Evolutionary conservation across 768 basidiomycete genomes (phyloP), one percentile per base, ranked within the genome.

Genomic region (Scleroderma citrinum): DNA sequence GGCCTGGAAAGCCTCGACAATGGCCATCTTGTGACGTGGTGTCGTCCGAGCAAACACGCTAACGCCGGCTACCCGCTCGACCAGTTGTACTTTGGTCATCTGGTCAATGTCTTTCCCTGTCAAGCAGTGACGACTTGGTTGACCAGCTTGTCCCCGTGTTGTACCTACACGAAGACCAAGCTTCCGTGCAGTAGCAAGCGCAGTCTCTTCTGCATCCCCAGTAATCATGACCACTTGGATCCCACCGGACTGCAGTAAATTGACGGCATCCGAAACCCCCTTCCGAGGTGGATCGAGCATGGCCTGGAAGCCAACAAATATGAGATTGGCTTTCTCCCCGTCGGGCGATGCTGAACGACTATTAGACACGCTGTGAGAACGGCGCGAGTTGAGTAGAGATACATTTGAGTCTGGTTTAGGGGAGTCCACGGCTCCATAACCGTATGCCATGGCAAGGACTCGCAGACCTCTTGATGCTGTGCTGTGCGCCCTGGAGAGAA

Each of bases 171-270:
- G 76, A 58, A 97, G 70, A 21, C 94, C 94, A 16, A 98, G 77
- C 58, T 90, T 76, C 59, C 80, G 77, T 31, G 92, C 95, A 49
- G 96, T 95, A 43, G 88, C 82, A 30, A 94, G 60, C 2, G 95
- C 94, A 1, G 94, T 98, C 47, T 84, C 76, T 66, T 93, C 91
- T 31, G 92, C 85, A 59, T 98, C 94, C 4, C 94, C 94, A 0
- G 95, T 97, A 62, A 97, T 96, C 94, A 98, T 97, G 38, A 97
- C 85, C n/a, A 97, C 84, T 59, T 94, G 92, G 43, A 98, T 87
- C 5, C 93, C 92, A 21, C 88, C 93, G 23, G 74, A 69, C 60
- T 93, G 89, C 31, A 97, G 72, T 24, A 87, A 70, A 34, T 75
- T 76, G 54, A 98, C 86, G 17, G 95, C 85, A 57, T 92, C 89